Base-by-base conservation (phyloP, 2,329 filamentous ascomycete genomes). In the Penicillium sp. region DNA sequence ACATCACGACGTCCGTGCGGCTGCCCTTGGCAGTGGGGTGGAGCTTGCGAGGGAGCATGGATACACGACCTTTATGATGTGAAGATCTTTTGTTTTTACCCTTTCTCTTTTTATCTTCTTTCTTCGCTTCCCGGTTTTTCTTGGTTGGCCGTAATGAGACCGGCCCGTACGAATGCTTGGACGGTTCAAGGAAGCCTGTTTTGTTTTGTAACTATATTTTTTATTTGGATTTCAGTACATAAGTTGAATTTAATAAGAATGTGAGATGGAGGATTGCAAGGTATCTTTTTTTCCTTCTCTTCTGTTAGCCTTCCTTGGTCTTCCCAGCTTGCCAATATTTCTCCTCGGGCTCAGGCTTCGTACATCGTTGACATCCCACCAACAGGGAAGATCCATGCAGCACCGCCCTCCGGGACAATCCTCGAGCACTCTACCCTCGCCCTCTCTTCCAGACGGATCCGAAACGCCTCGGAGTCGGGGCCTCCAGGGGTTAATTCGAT, bases 11-110 rank as follows among this genome's bases (percentile, higher is more conserved):
- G n/a, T 39, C 16, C 34, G 16, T 38, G 34, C 34, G 6, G 8
- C 3, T 38, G 16, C 34, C 34, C 34, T 16, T 38, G 34, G 34
- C 9, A 21, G 18, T 38, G 26, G 16, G 28, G 10, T 23, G 23
- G 10, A 13, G n/a, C 16, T n/a, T 38, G 31, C 23, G 47, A 42
- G 12, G 46, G 54, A 47, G 45, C 49, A 55, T 45, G 45, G 50
- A 58, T 51, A 53, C 42, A 60, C 47, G 60, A 63, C 55, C 49
- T 62, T 39, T 59, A 63, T 52, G 61, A 63, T 51, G 28, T 52
- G 52, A 60, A 54, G 53, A 52, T 38, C 23, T 43, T 21, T 21
- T 21, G 18, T 21, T 21, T 21, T 21, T 21, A 21, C 43, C 45
- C 56, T 23, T 4, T 23, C 21, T 23, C 16, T 18, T 12, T 12